Conservation (phyloP, 495 filamentous ascomycete species). For the Beverwykella pulmonaria region DNA sequence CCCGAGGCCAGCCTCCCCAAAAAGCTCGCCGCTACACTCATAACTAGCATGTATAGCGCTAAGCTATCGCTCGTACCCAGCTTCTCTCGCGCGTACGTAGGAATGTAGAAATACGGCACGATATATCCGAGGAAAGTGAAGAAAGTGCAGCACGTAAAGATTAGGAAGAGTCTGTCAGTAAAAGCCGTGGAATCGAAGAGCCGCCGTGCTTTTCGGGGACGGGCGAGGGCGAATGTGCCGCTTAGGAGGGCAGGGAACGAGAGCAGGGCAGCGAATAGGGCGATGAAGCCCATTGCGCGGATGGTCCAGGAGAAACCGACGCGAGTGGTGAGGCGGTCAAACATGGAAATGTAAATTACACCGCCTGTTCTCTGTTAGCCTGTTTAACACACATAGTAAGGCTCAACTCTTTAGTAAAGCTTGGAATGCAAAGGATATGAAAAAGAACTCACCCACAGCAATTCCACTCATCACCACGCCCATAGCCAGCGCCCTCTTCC, state of each 20-base stretch:
- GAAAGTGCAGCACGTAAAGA: slow-evolving; percentile 37
- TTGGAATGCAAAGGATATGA: background rate
- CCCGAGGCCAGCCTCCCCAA: slow-evolving; percentile 29
- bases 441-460: slow-evolving; percentile 28
- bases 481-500: slow-evolving; percentile 32
- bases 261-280: slow-evolving; percentile 22
- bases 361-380: slow-evolving; percentile 21
- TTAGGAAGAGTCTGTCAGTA: slow-evolving; percentile 27
- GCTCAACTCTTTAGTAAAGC: no score
- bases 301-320: slow-evolving; percentile 40
- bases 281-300: slow-evolving; percentile 37
- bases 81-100: slow-evolving; percentile 27
- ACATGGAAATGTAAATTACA: slow-evolving; percentile 34
- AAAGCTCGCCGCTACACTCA: slow-evolving; percentile 25
- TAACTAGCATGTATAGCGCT: slow-evolving; percentile 32
- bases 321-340: slow-evolving; percentile 23
- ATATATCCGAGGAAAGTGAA: slow-evolving; percentile 36
- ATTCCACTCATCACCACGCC: slow-evolving; percentile 36
- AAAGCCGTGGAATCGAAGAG: slow-evolving; percentile 34
- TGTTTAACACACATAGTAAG: background rate
- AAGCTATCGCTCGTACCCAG: slow-evolving; percentile 24
- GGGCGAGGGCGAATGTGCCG: slow-evolving; percentile 23
- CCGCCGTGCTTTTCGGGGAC: slow-evolving; percentile 22
- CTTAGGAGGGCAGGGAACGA: slow-evolving; percentile 29
- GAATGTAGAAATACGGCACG: slow-evolving; percentile 38